Evolutionary conservation across 352 stramenopile species (phyloP).

Genomic region (Phytophthora aleatoria): DNA sequence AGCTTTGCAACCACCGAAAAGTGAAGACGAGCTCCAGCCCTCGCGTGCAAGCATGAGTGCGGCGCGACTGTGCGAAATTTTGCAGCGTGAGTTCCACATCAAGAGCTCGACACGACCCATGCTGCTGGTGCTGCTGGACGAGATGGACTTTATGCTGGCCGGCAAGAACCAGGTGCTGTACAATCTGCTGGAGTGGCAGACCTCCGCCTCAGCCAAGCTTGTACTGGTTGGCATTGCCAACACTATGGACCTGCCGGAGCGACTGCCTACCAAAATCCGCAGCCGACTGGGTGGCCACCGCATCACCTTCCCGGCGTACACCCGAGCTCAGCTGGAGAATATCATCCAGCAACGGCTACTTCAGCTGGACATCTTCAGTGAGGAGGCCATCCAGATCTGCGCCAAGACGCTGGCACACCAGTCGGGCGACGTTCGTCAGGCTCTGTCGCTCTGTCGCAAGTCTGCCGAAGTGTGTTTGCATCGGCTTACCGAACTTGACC

Average conservation of each 20-base stretch:
- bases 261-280: slow-evolving; percentile 69
- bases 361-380: slow-evolving; percentile 62
- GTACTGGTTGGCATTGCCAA: slow-evolving; percentile 79
- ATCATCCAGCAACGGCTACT: slow-evolving; percentile 70
- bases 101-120: slow-evolving; percentile 47
- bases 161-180: slow-evolving; percentile 81
- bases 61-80: slow-evolving; percentile 45
- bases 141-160: slow-evolving; percentile 82
- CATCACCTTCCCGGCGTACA: slow-evolving; percentile 78
- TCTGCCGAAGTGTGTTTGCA: slow-evolving; percentile 60
- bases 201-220: slow-evolving; percentile 58
- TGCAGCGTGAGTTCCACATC: slow-evolving; percentile 55
- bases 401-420: slow-evolving; percentile 71
- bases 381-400: slow-evolving; percentile 66
- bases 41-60: slow-evolving; percentile 28
- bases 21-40: slow-evolving; percentile 7
- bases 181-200: slow-evolving; percentile 82
- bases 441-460: slow-evolving; percentile 70
- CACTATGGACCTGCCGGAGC: slow-evolving; percentile 81
- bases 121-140: slow-evolving; percentile 67
- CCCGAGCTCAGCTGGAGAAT: slow-evolving; percentile 55
- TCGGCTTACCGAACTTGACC: slow-evolving; percentile 26
- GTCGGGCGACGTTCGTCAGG: slow-evolving; percentile 69
- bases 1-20: slow-evolving; percentile 39
- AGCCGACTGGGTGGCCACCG: slow-evolving; percentile 67